These are phyloP conservation scores for Ceratocystis ficicola DNA, from an alignment of 2,329 filamentous ascomycete species.

Conservation along the genomic window DNA sequence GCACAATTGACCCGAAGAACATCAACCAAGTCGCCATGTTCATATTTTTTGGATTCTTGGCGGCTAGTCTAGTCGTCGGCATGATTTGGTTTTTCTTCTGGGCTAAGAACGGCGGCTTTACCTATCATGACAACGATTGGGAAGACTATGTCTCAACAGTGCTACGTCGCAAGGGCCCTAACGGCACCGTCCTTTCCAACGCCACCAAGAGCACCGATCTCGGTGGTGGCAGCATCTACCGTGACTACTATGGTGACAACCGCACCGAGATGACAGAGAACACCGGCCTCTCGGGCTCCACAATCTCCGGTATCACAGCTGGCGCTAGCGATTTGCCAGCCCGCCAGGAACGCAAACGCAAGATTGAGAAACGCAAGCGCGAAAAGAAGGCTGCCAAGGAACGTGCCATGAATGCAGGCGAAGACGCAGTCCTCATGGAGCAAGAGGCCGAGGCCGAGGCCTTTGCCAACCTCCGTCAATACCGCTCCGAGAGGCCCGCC, in stretches of 20 bases:
- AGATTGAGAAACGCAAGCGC: constrained; percentile 37
- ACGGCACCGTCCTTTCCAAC: constrained; percentile 72
- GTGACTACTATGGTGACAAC: constrained; percentile 49
- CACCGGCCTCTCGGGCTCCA: constrained; percentile 37
- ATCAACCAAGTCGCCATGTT: constrained; percentile 64
- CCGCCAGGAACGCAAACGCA: constrained; percentile 45
- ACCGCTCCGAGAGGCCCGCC: constrained; percentile 76
- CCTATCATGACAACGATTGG: constrained; percentile 79
- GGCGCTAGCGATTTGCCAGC: constrained; percentile 45
- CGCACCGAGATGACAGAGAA: constrained; percentile 37
- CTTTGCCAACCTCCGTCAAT: constrained; percentile 60
- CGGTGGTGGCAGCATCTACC: constrained; percentile 77
- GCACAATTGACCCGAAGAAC: constrained; percentile 41
- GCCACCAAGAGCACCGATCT: constrained; percentile 72
- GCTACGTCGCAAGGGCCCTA: constrained; percentile 72
- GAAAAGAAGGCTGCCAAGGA: constrained; percentile 29
- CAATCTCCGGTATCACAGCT: constrained; percentile 35
- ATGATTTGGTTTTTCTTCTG: constrained; percentile 98
- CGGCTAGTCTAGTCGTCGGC: constrained; percentile 58
- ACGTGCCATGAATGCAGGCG: constrained; percentile 36
- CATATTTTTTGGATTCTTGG: constrained; percentile 73
- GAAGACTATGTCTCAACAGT: constrained; percentile 98
- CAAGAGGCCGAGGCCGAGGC: constrained; percentile 51
- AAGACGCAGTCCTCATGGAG: constrained; percentile 50
- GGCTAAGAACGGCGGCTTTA: constrained; percentile 90